Base-by-base conservation (phyloP, 768 basidiomycete species). In the Serendipita vermifera region DNA sequence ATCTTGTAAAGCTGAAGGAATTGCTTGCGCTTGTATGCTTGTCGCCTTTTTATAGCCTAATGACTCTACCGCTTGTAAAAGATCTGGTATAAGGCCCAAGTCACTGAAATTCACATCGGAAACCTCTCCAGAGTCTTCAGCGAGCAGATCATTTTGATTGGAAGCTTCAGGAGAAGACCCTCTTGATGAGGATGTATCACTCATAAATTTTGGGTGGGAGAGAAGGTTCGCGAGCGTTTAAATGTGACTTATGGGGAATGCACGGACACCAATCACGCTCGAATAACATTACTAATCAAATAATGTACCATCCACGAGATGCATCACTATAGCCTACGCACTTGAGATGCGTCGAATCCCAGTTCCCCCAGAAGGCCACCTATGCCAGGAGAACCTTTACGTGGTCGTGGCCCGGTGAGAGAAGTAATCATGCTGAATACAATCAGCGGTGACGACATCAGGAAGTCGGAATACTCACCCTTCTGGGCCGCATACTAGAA, bases 1-100 rank as follows among this genome's bases (percentile, higher is more conserved):
- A 0, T 92, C 93, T 67, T 87, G 75, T 4, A 99, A 71, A 17
- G 93, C 94, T 71, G 81, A 80, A 0, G 96, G 96, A 46, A 99
- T 77, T 33, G 77, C 77, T 64, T 90, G 81, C 2, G 73, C 71
- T 69, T 99, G 96, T 62, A 99, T 99, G 55, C 87, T 84, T 5
- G 94, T 94, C 0, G 96, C 94, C 38, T 75, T 73, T 59, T 78
- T 91, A 77, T 80, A 98, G 46, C 81, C 81, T 38, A 97, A 72
- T 57, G 83, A 81, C 39, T 81, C 76, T 40, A 97, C 79, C 3
- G 93, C 86, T 64, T 87, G 79, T 46, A 96, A 81, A 1, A 99
- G 77, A 55, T 90, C 91, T 36, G 87, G 81, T 51, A 93, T 94
- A 54, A 98, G 73, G 26, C 93, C 92, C 27, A 99, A 78, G 31